Base-by-base conservation (phyloP, 129 eudicot genomes). In the Flaveria brownii region DNA sequence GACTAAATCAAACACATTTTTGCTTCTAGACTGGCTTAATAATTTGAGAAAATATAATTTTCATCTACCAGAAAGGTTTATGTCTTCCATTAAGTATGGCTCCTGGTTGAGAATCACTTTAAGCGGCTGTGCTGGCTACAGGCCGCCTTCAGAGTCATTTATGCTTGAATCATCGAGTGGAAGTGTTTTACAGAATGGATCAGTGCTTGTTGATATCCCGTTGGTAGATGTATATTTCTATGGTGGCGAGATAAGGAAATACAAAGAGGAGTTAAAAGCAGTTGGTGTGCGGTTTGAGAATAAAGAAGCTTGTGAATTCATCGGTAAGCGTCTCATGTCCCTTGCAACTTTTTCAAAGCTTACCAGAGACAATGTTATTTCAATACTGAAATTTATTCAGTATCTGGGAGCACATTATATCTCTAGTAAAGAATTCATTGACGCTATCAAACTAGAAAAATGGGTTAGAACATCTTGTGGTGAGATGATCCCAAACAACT, bases 131-230 rank as follows among this genome's bases (percentile, higher is more conserved):
- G 3, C 84, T 28, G 82, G 84, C 12, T 80, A 70, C 56, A 77
- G 85, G 70, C 78, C 88, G 15, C 94, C 94, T 1, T 76, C 86
- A 3, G 54, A 84, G 57, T 86, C 94, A 9, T 88, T 88, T 70
- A 56, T 86, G 81, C 54, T 75, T 18, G 59, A 47, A 0, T 50
- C 88, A 15, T 57, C 81, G 9, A 75, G 59, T 15, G 87, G 83
- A 2, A 26, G 7, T 23, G 65, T 79, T 33, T 39, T 88, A 47
- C 90, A 88, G 39, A 80, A 80, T n/a, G 85, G 82, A 16, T 86
- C 87, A 0, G 87, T 83, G 23, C 74, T 82, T 61, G 85, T 85
- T 54, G 94, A 88, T 43, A 88, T 84, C n/a, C 90, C 88, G 0
- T 22, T 84, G 28, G 71, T 88, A 4, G 84, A 88, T 71, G 64